Conservation (phyloP, 1,139 yeast genomes). For the Candida pseudoviswanathii region DNA sequence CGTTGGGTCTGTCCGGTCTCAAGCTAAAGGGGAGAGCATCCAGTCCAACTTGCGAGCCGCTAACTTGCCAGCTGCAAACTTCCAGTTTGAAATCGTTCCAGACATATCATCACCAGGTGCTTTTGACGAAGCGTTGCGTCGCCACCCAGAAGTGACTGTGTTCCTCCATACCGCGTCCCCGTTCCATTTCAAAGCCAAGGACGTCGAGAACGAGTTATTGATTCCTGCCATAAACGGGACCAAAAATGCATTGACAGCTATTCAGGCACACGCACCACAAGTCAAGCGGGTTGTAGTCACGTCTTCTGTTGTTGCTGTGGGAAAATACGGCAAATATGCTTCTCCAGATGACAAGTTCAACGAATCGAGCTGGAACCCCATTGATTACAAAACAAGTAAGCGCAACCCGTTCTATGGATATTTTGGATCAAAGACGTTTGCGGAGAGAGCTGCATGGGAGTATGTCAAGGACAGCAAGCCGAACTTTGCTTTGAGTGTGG, state of each 20-base stretch:
- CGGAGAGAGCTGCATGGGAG: slow-evolving; percentile 46
- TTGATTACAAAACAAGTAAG: slow-evolving; percentile 30
- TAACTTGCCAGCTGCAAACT: slow-evolving; percentile 23
- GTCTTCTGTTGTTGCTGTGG: slow-evolving; percentile 29
- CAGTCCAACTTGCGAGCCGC: slow-evolving; percentile 11
- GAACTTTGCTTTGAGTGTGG: slow-evolving; percentile 39
- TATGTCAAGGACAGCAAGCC: slow-evolving; percentile 33
- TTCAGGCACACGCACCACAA: slow-evolving; percentile 25
- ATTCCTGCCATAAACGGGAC: slow-evolving; percentile 40
- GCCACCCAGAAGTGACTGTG: slow-evolving; percentile 51
- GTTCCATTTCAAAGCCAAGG: slow-evolving; percentile 19
- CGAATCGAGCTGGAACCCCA: slow-evolving; percentile 37
- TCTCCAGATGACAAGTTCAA: slow-evolving; percentile 8
- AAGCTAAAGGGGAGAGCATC: slow-evolving; percentile 28
- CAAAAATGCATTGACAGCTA: slow-evolving; percentile 26
- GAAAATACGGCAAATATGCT: slow-evolving; percentile 10
- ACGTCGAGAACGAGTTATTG: slow-evolving; percentile 34
- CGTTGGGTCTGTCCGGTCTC: slow-evolving; percentile 32
- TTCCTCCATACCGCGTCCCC: slow-evolving; percentile 52
- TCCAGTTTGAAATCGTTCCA: slow-evolving; percentile 30
- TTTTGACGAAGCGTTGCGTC: slow-evolving; percentile 53
- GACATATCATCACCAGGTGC: slow-evolving; percentile 42
- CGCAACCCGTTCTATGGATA: slow-evolving; percentile 37
- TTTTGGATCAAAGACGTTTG: slow-evolving; percentile 51
- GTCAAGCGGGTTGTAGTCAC: slow-evolving; percentile 29